Conservation (phyloP, 805 yeast species). For the Pichia exigua region DNA sequence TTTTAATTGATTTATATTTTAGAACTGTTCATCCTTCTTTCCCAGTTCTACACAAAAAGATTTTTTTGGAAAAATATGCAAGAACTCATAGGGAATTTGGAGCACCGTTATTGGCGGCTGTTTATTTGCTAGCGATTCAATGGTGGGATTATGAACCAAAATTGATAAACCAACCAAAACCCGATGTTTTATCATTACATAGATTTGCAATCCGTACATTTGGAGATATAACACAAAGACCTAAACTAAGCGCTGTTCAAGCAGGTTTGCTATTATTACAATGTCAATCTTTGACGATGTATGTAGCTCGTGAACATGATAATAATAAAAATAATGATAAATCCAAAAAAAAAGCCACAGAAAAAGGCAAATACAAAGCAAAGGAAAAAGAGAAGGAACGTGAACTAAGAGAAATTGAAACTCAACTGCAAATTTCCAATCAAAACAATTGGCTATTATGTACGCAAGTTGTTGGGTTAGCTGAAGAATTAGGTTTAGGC, state of each 20-base stretch:
- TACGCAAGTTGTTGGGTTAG: conserved; percentile 77
- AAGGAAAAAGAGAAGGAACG: background rate
- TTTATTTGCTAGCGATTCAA: conserved; percentile 78
- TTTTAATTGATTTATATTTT: conserved; percentile 71
- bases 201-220: conserved; percentile 61
- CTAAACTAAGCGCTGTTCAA: conserved; percentile 86
- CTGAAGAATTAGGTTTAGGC: conserved; percentile 88
- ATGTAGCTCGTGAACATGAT: background rate
- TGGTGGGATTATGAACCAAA: conserved; percentile 92
- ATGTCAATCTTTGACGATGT: conserved; percentile 35
- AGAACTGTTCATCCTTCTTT: conserved; percentile 83
- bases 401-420: conserved; percentile 1
- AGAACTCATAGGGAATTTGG: conserved; percentile 88
- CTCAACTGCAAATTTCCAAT: conserved; percentile 20
- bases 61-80: conserved; percentile 82
- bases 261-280: conserved; percentile 78
- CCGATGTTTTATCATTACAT: conserved; percentile 63
- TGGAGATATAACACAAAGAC: conserved; percentile 69
- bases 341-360: background rate
- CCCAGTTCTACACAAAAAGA: conserved; percentile 86
- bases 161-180: conserved; percentile 68
- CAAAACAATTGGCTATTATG: conserved; percentile 77
- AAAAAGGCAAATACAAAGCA: background rate
- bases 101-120: conserved; percentile 86
- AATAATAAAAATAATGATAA: background rate